Percentiles rank a stretch among this genome's conserved stretches.
These are phyloP conservation scores for Phytophthora constricta DNA, from an alignment of 352 stramenopile species.

Conservation along the genomic window DNA sequence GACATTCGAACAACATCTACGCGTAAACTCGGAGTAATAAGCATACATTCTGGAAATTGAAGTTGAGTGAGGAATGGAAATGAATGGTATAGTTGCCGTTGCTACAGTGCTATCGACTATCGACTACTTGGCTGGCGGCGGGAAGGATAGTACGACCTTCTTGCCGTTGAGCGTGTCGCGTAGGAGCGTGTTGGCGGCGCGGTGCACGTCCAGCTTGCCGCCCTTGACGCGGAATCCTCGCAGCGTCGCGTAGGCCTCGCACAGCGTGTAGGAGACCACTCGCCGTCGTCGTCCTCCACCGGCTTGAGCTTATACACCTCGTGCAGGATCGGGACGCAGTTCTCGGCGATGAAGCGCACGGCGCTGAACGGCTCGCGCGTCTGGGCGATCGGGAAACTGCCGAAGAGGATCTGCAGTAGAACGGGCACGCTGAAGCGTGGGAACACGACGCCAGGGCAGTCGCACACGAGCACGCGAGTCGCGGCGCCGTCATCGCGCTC, in stretches of 20 bases:
- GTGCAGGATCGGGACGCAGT: conserved; percentile 71
- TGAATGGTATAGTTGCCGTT: too few relatives aligned
- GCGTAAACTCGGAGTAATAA: too few relatives aligned
- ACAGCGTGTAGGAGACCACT: conserved; percentile 83
- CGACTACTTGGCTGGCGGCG: conserved; percentile 38
- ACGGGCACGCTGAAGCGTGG: conserved; percentile 74
- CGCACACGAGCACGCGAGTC: conserved; percentile 69
- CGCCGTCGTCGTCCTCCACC: conserved; percentile 72
- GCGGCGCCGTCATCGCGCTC: conserved; percentile 29
- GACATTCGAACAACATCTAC: too few relatives aligned
- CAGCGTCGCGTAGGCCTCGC: conserved; percentile 76
- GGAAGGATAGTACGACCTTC: conserved; percentile 85
- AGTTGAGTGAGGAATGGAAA: too few relatives aligned
- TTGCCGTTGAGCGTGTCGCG: conserved; percentile 83
- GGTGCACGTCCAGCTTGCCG: conserved; percentile 78
- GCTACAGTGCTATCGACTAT: neutral
- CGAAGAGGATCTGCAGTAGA: conserved; percentile 81
- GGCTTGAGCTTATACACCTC: conserved; percentile 84
- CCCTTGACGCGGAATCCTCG: conserved; percentile 79
- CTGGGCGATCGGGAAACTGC: conserved; percentile 86
- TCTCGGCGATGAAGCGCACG: conserved; percentile 87
- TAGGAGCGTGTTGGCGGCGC: conserved; percentile 73
- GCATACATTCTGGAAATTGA: too few relatives aligned
- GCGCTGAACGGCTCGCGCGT: conserved; percentile 87
- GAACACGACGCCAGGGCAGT: conserved; percentile 86